Evolutionary conservation across 176 grass and related monocot genomes (phyloP).

Genomic region (Zoysia japonica): DNA sequence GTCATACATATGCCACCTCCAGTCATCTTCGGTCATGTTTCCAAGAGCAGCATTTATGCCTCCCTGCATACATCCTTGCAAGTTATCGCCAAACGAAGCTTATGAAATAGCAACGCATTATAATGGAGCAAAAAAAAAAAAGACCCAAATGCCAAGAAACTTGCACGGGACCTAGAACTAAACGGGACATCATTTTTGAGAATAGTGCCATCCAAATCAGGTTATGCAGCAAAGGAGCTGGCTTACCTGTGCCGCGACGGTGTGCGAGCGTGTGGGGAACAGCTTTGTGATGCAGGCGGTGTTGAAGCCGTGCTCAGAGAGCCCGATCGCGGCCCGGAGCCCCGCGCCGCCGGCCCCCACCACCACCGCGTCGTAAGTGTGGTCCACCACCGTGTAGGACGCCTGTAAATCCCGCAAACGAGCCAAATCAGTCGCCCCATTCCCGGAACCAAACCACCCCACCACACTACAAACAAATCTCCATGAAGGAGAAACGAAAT

Average conservation of each 20-base stretch:
- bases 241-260: constrained; percentile 82
- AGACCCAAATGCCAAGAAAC: neutral
- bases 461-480: neutral
- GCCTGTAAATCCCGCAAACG: constrained; percentile 1
- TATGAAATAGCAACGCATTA: neutral
- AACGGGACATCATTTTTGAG: too few relatives aligned
- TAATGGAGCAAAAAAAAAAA: neutral
- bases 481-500: neutral
- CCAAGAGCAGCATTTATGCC: constrained; percentile 97
- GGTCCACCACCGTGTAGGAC: constrained; percentile 90
- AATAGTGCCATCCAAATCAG: too few relatives aligned
- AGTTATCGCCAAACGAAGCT: constrained; percentile 1
- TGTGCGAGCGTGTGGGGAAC: constrained; percentile 93
- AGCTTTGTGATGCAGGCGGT: constrained; percentile 97
- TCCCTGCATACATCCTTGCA: constrained; percentile 44
- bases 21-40: constrained; percentile 96
- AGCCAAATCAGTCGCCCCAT: constrained; percentile 4
- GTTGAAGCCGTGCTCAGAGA: constrained; percentile 93
- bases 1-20: constrained; percentile 99
- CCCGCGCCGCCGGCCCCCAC: constrained; percentile 93
- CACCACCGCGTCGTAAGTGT: constrained; percentile 90
- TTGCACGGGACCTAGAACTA: neutral
- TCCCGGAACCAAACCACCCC: neutral
- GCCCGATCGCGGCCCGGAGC: constrained; percentile 86
- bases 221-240: neutral